Base-by-base conservation (phyloP, 768 basidiomycete genomes). In the Suillus luteus region DNA sequence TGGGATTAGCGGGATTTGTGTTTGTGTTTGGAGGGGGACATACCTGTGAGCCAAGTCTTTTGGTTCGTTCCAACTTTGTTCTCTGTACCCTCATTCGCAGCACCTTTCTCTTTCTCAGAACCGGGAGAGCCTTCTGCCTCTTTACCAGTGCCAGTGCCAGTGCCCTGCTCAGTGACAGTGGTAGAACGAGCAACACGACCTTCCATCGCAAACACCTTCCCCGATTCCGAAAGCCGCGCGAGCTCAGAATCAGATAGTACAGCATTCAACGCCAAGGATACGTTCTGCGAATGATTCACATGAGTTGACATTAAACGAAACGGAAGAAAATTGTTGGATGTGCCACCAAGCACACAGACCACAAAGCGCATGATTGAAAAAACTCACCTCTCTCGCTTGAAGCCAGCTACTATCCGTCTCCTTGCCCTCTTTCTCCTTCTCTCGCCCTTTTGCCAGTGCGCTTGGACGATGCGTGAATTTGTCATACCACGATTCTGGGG, bases 231-330 rank as follows among this genome's bases (percentile, higher is more conserved):
- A 15, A 73, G 22, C 57, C 24, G 64, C 35, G 55, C 41, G 38
- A 74, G 71, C 19, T 67, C 67, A 12, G 62, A 37, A 2, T 60
- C 38, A 0, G 72, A 61, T 10, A 74, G 57, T n/a, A 74, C 74
- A 17, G 73, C 74, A 12, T 63, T 74, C 27, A 75, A 61, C 0
- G 74, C 73, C 38, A 72, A 33, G 7, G 73, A 73, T 46, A 74
- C 74, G 5, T 61, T 71, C 73, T 74, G 27, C 37, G 4, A 12
- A 40, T 24, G 4, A 40, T 11, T 40, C 5, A 3, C 6, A 17
- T 58, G 24, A 58, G 57, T 27, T 24, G 14, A 27, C 17, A 15
- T 22, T 15, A 15, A 37, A 22, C 49, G 15, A 37, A 38, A 22
- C 22, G 22, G 11, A 3, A 27, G 27, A 27, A 27, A 27, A 27